A percentile compares a stretch with the other conserved stretches of the same genome.
phyloP scores from a whole-genome alignment of 805 yeast genomes.

The Myxozyma nipponensis region DNA sequence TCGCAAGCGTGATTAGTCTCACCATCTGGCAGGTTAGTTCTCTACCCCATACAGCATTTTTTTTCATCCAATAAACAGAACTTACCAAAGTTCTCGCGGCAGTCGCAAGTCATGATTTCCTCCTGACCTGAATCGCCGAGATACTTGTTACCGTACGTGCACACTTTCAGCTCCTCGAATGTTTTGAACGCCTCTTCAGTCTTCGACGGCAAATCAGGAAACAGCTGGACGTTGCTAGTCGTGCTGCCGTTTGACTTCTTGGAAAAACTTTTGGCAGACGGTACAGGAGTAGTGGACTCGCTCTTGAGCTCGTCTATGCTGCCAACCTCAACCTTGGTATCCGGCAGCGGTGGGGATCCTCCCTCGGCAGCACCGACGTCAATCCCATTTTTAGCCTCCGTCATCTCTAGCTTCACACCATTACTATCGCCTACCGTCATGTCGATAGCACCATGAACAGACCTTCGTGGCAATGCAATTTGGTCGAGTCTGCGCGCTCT shows the following conservation, averaged over 20 bases:
- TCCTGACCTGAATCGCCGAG: constrained; percentile 72
- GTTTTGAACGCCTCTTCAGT: constrained; percentile 65
- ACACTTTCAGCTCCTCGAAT: constrained; percentile 54
- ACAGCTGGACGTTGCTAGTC: constrained; percentile 16
- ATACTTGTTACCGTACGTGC: constrained; percentile 57
- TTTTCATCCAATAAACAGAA: neutral
- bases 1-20: constrained; percentile 68
- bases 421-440: too few relatives aligned
- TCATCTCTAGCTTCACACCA: too few relatives aligned
- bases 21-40: constrained; percentile 30
- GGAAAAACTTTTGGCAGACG: too few relatives aligned
- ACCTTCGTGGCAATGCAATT: too few relatives aligned
- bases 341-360: too few relatives aligned
- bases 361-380: too few relatives aligned
- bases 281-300: too few relatives aligned
- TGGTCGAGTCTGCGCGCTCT: too few relatives aligned
- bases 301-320: too few relatives aligned
- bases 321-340: too few relatives aligned
- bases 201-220: constrained; percentile 44
- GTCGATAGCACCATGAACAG: too few relatives aligned
- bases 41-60: neutral
- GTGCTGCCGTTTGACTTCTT: neutral
- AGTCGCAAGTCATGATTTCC: constrained; percentile 89
- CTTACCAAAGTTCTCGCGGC: constrained; percentile 48
- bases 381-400: too few relatives aligned